Evolutionary conservation across 2,329 filamentous ascomycete genomes (phyloP), one percentile per base, ranked within the genome.

Genomic region (Botrytis galanthina): DNA sequence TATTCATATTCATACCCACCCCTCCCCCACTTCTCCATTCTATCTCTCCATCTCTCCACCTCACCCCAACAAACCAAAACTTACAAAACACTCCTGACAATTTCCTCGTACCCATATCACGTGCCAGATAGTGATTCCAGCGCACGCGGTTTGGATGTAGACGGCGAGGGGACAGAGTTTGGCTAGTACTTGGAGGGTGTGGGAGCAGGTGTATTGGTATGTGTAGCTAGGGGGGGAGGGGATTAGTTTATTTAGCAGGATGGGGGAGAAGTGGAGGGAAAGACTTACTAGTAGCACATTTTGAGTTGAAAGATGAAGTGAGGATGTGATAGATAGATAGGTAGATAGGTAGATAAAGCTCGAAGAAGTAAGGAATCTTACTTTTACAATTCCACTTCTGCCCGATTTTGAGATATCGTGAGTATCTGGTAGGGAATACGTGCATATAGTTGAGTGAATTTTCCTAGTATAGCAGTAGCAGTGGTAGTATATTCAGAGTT

Each of bases 121-220:
- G 48, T 81, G 78, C 80, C 79, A 81, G 42, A 81, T 77, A 14
- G 71, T 71, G 37, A 75, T 76, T 66, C 76, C 78, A 67, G 77
- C 76, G 70, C 79, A 81, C 0, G 79, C 77, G 20, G 79, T 80
- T 74, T 81, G 80, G 16, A 79, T 74, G 14, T 80, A 75, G 14
- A 74, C 71, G 2, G 74, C 80, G 2, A 71, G 37, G 7, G 74
- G 39, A 59, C 80, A 81, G 74, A 78, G 78, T 71, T 79, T 80
- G 9, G 75, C 80, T 0, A 81, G 71, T 0, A 79, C 79, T 68
- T 79, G 77, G 22, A 75, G 78, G 32, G 71, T 73, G 70, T 80
- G 79, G 35, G 77, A 76, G 72, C 80, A 81, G 51, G 73, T 73
- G 72, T 79, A 79, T 16, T 73, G 61, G 72, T 81, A 78, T n/a